Evolutionary conservation across 2,329 filamentous ascomycete species (phyloP), one percentile per base, ranked within the genome.

Genomic region (Neobulgaria alba): DNA sequence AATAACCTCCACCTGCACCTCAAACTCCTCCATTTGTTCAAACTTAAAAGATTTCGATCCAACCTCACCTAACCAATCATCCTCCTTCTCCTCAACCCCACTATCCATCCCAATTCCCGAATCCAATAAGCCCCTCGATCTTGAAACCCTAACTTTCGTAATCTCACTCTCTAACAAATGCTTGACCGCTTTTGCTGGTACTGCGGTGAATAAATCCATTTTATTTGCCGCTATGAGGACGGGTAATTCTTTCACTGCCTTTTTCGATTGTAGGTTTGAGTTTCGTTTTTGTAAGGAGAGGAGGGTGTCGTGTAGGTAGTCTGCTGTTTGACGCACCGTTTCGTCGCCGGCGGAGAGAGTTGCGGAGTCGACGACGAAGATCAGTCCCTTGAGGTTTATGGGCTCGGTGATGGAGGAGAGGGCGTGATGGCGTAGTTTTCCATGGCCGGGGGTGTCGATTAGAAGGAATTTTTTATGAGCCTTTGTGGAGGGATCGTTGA

Each of bases 141-240:
- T 79, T 30, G 84, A 85, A 42, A 72, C 69, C 35, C 90, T 76
- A 38, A 96, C 82, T 36, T 82, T 77, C 18, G 80, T 77, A 45
- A 96, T 77, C 61, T 95, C 90, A 10, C 72, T 69, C 65, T 96
- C 89, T 10, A 98, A 68, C 49, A 75, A 77, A 39, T 72, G 71
- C 61, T 77, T 82, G 44, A 95, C 85, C 21, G 93, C 69, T 4
- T 75, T 72, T 0, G 85, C 76, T 0, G 92, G 92, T 38, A 95
- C 67, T 5, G 90, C 87, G 0, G 92, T 95, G 61, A 98, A 98
- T 1, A 98, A 71, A 61, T 98, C 92, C 59, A 88, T 75, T 71
- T 98, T 98, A 65, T 96, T 98, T 39, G 88, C 89, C 2, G 88
- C 89, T 23, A 98, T 69, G 26, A 98, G 71, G 5, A 98, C 72